These are phyloP conservation scores for Taxawa tesnikishii DNA, from an alignment of 2,329 filamentous ascomycete genomes.

Conservation along the genomic window DNA sequence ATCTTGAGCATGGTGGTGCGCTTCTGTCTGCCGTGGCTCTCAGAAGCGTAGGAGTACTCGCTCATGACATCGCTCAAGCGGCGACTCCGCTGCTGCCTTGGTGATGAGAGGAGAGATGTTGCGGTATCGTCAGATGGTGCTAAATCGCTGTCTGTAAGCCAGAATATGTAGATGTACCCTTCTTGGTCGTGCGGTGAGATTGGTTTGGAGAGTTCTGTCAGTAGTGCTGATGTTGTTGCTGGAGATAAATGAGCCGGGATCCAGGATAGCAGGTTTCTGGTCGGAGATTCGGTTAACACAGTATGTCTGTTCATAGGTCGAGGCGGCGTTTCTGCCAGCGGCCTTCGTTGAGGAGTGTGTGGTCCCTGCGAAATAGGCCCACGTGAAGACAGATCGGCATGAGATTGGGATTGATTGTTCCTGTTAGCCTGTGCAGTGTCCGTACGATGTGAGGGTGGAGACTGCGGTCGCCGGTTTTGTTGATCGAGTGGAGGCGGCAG, in stretches of 20 bases:
- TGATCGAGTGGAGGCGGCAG: too few species aligned
- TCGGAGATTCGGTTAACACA: constrained; percentile 14
- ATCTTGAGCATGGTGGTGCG: constrained; percentile 58
- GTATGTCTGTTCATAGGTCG: not conserved
- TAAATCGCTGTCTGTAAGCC: constrained; percentile 63
- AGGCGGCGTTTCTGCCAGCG: constrained; percentile 2
- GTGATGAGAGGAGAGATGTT: constrained; percentile 16
- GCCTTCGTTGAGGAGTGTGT: constrained; percentile 9
- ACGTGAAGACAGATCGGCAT: constrained; percentile 6
- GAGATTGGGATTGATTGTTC: constrained; percentile 9
- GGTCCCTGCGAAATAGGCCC: constrained; percentile 17
- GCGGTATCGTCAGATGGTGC: constrained; percentile 33
- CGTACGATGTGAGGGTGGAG: too few species aligned
- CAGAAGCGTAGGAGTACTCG: constrained; percentile 18
- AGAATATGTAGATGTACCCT: constrained; percentile 98
- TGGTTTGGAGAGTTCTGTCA: constrained; percentile 65
- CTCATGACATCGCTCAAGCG: constrained; percentile 20
- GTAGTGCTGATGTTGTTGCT: constrained; percentile 54
- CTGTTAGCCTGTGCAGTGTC: too few species aligned
- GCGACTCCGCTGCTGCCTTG: constrained; percentile 8
- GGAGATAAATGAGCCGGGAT: constrained; percentile 59
- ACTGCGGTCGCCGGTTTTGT: too few species aligned
- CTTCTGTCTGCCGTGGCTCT: constrained; percentile 8
- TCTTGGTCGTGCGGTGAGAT: constrained; percentile 64
- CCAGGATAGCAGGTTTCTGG: constrained; percentile 42